Percentiles rank a stretch among this genome's conserved stretches.
phyloP scores from a whole-genome alignment of 345 rosid species.

The Euclidium syriacum region DNA sequence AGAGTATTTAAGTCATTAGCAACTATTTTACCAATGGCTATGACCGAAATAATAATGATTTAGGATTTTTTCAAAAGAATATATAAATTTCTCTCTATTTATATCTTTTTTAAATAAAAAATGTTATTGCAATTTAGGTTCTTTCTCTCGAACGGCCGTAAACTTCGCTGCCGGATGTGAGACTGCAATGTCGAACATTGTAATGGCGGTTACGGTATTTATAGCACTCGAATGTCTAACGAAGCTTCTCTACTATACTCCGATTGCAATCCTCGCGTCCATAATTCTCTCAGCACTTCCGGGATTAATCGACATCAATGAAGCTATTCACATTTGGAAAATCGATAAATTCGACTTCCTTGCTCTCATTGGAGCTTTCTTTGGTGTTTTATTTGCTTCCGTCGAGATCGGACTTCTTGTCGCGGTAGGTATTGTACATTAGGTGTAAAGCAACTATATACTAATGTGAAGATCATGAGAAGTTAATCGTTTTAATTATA shows the following conservation, averaged over 20 bases:
- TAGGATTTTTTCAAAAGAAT: too few species aligned
- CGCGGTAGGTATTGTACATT: conserved; percentile 43
- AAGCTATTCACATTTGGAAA: conserved; percentile 65
- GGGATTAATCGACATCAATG: conserved; percentile 62
- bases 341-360: conserved; percentile 83
- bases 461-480: not conserved
- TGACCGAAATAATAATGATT: not conserved
- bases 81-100: too few species aligned
- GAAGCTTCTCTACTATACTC: conserved; percentile 72
- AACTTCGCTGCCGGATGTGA: conserved; percentile 84
- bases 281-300: conserved; percentile 84
- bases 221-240: conserved; percentile 59
- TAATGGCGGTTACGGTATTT: conserved; percentile 78
- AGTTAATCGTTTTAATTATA: not conserved
- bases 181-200: conserved; percentile 73
- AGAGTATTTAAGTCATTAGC: not conserved
- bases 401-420: conserved; percentile 84
- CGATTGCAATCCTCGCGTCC: conserved; percentile 72
- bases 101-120: too few species aligned
- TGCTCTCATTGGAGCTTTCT: conserved; percentile 75
- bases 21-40: not conserved
- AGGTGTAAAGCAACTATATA: not conserved
- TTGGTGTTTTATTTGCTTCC: conserved; percentile 71
- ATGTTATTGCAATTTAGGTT: conserved; percentile 52
- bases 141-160: conserved; percentile 88